phyloP scores from a whole-genome alignment of 2,329 filamentous ascomycete species.

The Xylaria digitata region DNA sequence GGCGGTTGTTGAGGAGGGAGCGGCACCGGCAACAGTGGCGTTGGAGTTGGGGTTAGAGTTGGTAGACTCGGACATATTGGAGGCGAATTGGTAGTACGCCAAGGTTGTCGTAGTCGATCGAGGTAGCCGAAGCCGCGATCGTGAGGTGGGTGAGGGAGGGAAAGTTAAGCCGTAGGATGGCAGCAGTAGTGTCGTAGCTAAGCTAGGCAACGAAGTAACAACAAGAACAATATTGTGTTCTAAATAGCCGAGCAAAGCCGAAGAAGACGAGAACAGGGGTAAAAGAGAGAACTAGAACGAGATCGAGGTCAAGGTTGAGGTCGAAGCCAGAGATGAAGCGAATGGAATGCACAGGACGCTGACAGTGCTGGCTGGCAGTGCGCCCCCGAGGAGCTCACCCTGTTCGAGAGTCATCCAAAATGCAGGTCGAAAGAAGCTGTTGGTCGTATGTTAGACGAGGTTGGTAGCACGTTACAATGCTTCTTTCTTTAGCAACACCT shows the following conservation, averaged over 20 bases:
- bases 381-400: slow-evolving; percentile 41
- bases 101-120: slow-evolving; percentile 19
- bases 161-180: not conserved
- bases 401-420: slow-evolving; percentile 38
- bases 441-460: slow-evolving; percentile 18
- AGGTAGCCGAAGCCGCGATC: slow-evolving; percentile 21
- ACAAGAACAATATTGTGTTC: not conserved
- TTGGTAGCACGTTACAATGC: slow-evolving; percentile 4
- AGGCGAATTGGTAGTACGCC: not conserved
- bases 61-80: slow-evolving; percentile 35
- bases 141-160: not conserved
- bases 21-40: slow-evolving; percentile 2
- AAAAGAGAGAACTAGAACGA: not conserved
- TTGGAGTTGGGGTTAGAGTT: slow-evolving; percentile 17
- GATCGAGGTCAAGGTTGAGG: not conserved
- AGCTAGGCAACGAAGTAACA: not conserved
- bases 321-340: slow-evolving; percentile 7
- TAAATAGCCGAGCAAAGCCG: not conserved
- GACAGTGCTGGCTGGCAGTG: slow-evolving; percentile 30
- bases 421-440: slow-evolving; percentile 14
- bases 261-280: not conserved
- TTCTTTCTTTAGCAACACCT: not conserved
- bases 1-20: slow-evolving; percentile 24
- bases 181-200: slow-evolving; percentile 9
- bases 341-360: slow-evolving; percentile 6